Evolutionary conservation across 192 early-diverging fungal species (phyloP).

Genomic region (Coemansia sp.): DNA sequence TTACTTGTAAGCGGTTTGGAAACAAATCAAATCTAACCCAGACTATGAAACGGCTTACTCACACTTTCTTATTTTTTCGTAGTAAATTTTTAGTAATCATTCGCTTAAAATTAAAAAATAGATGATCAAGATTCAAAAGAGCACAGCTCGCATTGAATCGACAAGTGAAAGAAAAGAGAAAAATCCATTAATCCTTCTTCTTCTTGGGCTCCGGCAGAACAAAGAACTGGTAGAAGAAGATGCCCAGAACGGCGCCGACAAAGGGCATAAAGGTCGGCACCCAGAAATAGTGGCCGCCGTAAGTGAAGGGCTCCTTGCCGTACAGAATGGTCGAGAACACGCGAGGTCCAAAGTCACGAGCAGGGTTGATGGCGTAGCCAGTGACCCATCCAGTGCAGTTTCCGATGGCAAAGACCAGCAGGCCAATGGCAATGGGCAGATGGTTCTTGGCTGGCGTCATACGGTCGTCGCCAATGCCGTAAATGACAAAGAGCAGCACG

Average conservation of each 20-base stretch:
- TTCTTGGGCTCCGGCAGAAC: conserved; percentile 53
- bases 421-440: conserved; percentile 59
- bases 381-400: conserved; percentile 65
- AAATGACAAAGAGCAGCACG: conserved; percentile 61
- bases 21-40: too few relatives aligned
- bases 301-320: conserved; percentile 65
- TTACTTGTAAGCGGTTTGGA: too few relatives aligned
- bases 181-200: conserved; percentile 31
- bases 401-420: conserved; percentile 61
- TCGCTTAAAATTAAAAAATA: too few relatives aligned
- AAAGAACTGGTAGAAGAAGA: conserved; percentile 59
- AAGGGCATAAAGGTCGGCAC: conserved; percentile 68
- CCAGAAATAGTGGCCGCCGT: conserved; percentile 67
- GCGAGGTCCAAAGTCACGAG: conserved; percentile 77
- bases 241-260: conserved; percentile 60
- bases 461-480: conserved; percentile 59
- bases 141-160: background rate
- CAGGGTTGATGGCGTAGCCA: conserved; percentile 71
- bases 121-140: too few relatives aligned
- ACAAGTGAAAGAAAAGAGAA: background rate
- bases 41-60: too few relatives aligned
- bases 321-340: conserved; percentile 67
- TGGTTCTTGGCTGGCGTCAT: conserved; percentile 57
- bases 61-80: too few relatives aligned
- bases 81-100: too few relatives aligned